phyloP scores from a whole-genome alignment of 139 green algal species.

The Mychonastes homosphaera region DNA sequence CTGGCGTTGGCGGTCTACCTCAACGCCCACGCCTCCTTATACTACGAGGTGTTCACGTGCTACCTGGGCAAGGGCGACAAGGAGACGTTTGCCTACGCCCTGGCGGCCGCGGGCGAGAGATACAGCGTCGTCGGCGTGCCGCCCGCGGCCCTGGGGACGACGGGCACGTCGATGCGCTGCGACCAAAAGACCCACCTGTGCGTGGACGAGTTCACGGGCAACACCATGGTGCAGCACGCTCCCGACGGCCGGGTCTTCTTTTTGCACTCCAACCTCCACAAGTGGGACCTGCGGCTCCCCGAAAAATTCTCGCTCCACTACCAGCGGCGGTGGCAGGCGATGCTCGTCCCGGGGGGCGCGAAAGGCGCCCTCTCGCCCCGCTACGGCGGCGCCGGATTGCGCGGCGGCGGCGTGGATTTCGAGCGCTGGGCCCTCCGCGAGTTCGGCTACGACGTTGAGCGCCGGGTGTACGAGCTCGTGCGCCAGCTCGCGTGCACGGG shows the following conservation, averaged over 20 bases:
- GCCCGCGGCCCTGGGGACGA: neutral
- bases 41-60: conserved; percentile 36
- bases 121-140: conserved; percentile 6
- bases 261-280: conserved; percentile 23
- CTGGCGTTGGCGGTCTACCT: conserved; percentile 34
- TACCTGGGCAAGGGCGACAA: conserved; percentile 55
- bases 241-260: conserved; percentile 9
- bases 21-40: conserved; percentile 26
- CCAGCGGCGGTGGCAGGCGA: conserved; percentile 8
- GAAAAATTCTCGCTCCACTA: conserved; percentile 4
- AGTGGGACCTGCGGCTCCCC: conserved; percentile 19
- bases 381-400: too few relatives aligned
- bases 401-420: too few relatives aligned
- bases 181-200: neutral
- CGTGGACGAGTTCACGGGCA: conserved; percentile 13
- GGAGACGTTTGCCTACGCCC: conserved; percentile 40
- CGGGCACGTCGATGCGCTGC: conserved; percentile 8
- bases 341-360: conserved; percentile 5
- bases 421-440: neutral
- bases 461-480: neutral
- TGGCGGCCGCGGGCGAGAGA: conserved; percentile 18
- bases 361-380: too few relatives aligned
- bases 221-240: conserved; percentile 22
- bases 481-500: neutral
- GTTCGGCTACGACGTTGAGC: conserved; percentile 5